These are phyloP conservation scores for Xylariaceae sp. DNA, from an alignment of 2,329 filamentous ascomycete species.

Conservation along the genomic window DNA sequence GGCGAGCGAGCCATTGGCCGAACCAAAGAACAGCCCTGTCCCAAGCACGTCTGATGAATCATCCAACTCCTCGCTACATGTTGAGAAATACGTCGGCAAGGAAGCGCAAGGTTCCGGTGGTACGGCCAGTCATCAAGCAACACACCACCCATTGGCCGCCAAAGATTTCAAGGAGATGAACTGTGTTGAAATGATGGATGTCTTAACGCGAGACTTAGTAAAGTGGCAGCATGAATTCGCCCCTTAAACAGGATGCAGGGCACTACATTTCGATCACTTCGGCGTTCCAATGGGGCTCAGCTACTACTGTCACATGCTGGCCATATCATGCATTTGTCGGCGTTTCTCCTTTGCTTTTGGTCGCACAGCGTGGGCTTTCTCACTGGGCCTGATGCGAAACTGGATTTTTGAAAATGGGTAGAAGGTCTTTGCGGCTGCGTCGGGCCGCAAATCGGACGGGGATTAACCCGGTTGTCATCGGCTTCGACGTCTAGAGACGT, in stretches of 20 bases:
- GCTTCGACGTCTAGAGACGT: no score
- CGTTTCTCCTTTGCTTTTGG: slow-evolving; percentile 13
- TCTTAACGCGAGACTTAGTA: slow-evolving; percentile 69
- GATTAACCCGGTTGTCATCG: no score
- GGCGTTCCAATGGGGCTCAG: slow-evolving; percentile 10
- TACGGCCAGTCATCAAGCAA: slow-evolving; percentile 22
- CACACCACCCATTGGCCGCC: slow-evolving; percentile 17
- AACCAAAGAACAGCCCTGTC: slow-evolving; percentile 33
- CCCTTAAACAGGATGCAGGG: no score
- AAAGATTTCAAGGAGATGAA: slow-evolving; percentile 67
- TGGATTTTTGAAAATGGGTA: no score
- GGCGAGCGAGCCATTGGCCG: slow-evolving; percentile 52
- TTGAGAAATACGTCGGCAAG: slow-evolving; percentile 27
- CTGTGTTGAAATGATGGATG: slow-evolving; percentile 87
- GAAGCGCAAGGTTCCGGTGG: slow-evolving; percentile 16
- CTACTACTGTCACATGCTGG: slow-evolving; percentile 12
- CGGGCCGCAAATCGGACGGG: no score
- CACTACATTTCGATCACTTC: not conserved
- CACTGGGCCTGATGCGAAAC: no score
- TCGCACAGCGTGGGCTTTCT: no score
- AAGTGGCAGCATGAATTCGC: slow-evolving; percentile 75
- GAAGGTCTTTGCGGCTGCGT: no score
- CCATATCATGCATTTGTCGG: slow-evolving; percentile 16
- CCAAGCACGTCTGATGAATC: slow-evolving; percentile 31
- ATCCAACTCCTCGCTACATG: slow-evolving; percentile 23